phyloP scores from a whole-genome alignment of 1,284 basidiomycete species.

The Papiliotrema nemorosa region DNA sequence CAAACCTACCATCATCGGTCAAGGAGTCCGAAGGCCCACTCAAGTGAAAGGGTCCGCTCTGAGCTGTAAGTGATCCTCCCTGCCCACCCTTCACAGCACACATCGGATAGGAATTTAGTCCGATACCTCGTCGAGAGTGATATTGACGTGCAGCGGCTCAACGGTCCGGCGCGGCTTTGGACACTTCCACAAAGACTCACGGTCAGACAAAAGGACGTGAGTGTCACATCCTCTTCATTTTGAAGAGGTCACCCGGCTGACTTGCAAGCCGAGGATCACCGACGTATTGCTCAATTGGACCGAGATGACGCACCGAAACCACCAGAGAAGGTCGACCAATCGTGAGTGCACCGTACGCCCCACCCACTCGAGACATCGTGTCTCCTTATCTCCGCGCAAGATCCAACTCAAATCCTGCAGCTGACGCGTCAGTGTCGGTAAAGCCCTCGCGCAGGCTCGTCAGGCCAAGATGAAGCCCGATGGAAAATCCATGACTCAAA shows the following conservation, averaged over 20 bases:
- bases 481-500: slow-evolving; percentile 64
- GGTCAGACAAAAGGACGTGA: slow-evolving; percentile 34
- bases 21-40: slow-evolving; percentile 22
- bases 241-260: not conserved
- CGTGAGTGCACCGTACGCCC: slow-evolving; percentile 27
- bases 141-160: slow-evolving; percentile 36
- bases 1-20: slow-evolving; percentile 41
- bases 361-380: not conserved
- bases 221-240: slow-evolving; percentile 12
- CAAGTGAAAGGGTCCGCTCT: slow-evolving; percentile 38
- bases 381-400: not conserved
- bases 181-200: slow-evolving; percentile 50
- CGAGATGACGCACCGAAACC: slow-evolving; percentile 95
- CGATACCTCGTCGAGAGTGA: not conserved
- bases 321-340: slow-evolving; percentile 68
- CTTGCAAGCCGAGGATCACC: slow-evolving; percentile 76
- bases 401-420: not conserved
- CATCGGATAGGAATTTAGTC: not conserved
- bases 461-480: slow-evolving; percentile 55
- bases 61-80: slow-evolving; percentile 25
- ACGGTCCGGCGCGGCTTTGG: slow-evolving; percentile 50
- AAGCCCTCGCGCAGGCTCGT: slow-evolving; percentile 82
- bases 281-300: slow-evolving; percentile 88
- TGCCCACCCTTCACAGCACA: not conserved
- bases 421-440: slow-evolving; percentile 36